These are phyloP conservation scores for Pythium rishiriense DNA, from an alignment of 352 stramenopile species.

Conservation along the genomic window DNA sequence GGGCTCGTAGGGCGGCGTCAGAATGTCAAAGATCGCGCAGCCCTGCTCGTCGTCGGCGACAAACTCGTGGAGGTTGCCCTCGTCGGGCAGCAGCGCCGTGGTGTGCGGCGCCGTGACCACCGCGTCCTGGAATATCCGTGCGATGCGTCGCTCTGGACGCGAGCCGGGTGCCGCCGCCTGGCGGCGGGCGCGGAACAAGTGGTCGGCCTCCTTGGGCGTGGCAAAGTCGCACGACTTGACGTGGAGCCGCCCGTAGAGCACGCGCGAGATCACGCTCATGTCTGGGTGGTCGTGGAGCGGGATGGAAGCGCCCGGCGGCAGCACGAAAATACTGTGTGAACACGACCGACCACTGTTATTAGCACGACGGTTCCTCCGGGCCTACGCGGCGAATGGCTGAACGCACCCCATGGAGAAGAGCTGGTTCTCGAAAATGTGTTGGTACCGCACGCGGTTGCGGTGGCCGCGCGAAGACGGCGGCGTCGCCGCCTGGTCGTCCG, in stretches of 20 bases:
- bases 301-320: constrained; percentile 68
- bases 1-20: constrained; percentile 80
- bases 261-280: constrained; percentile 83
- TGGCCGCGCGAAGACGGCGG: constrained; percentile 2
- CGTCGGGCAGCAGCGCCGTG: constrained; percentile 66
- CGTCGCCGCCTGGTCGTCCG: not conserved
- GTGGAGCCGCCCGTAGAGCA: constrained; percentile 74
- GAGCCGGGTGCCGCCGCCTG: constrained; percentile 13
- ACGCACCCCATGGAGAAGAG: constrained; percentile 78
- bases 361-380: not conserved
- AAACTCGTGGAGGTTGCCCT: constrained; percentile 80
- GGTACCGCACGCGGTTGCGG: constrained; percentile 55
- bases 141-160: constrained; percentile 22
- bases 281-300: constrained; percentile 82
- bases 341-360: not conserved
- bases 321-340: constrained; percentile 77
- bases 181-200: constrained; percentile 16
- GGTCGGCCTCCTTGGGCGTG: constrained; percentile 17
- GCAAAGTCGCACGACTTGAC: constrained; percentile 68
- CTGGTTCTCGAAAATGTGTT: constrained; percentile 83
- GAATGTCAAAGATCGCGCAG: constrained; percentile 86
- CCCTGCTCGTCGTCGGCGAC: constrained; percentile 65
- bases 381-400: not conserved
- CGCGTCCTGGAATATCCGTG: constrained; percentile 43
- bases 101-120: constrained; percentile 57